Percentiles rank a stretch among this genome's conserved stretches.
Conservation (phyloP, 1,284 basidiomycete species). For the Takashimella koratensis region DNA sequence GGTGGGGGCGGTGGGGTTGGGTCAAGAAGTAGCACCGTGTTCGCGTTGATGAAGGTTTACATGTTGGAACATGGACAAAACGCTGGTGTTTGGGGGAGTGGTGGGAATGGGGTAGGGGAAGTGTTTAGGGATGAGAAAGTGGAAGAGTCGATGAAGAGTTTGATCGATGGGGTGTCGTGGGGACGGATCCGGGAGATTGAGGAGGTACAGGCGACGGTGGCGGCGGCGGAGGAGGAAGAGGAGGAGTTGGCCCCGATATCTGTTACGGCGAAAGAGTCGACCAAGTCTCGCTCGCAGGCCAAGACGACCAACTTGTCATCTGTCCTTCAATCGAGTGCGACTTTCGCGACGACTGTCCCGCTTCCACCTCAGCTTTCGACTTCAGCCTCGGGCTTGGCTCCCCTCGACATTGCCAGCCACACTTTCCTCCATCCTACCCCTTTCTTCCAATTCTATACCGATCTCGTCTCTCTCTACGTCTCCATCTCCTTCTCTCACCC, state of each 20-base stretch:
- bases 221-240: not conserved
- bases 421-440: constrained; percentile 64
- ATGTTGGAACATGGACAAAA: constrained; percentile 76
- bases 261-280: no score
- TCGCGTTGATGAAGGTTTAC: constrained; percentile 72
- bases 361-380: no score
- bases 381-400: constrained; percentile 5
- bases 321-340: no score
- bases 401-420: constrained; percentile 60
- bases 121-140: constrained; percentile 56
- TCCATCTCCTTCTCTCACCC: constrained; percentile 82
- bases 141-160: constrained; percentile 56
- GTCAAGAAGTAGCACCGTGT: not conserved
- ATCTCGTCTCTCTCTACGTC: constrained; percentile 84
- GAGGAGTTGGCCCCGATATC: not conserved
- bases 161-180: constrained; percentile 52
- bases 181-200: constrained; percentile 1
- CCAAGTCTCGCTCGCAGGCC: no score
- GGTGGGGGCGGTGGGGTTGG: not conserved
- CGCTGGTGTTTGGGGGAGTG: not conserved
- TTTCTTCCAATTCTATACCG: constrained; percentile 93
- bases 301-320: no score
- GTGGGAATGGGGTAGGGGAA: constrained; percentile 52
- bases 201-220: constrained; percentile 7
- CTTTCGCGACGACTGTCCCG: no score